Percentiles rank a stretch among this genome's conserved stretches.
phyloP scores from a whole-genome alignment of 139 green algal species.

The Micractinium conductrix region DNA sequence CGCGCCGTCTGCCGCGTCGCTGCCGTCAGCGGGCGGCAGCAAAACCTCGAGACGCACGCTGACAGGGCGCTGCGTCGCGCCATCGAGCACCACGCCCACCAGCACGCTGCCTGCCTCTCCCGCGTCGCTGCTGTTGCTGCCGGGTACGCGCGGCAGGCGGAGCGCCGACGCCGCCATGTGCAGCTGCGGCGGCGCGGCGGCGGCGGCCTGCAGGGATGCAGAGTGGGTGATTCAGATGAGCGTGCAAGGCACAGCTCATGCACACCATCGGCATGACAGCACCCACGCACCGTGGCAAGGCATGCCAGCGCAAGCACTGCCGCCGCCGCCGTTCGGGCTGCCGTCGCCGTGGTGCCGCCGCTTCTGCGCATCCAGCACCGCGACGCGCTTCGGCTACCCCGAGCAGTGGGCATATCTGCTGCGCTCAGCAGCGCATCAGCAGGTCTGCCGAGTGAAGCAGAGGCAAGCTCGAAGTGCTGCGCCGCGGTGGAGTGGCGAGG shows the following conservation, averaged over 20 bases:
- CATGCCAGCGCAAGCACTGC: too few species aligned
- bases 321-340: too few species aligned
- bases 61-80: not conserved
- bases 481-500: too few species aligned
- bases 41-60: not conserved
- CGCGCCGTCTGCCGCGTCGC: not conserved
- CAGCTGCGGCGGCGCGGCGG: not conserved
- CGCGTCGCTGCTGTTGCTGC: not conserved
- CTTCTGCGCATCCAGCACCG: too few species aligned
- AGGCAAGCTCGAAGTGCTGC: too few species aligned
- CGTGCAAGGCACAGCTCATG: not conserved
- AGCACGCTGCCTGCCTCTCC: not conserved
- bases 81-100: not conserved
- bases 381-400: too few species aligned
- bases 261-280: too few species aligned
- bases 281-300: too few species aligned
- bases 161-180: constrained; percentile 13
- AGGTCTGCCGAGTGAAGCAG: too few species aligned
- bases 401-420: too few species aligned
- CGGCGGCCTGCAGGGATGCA: not conserved
- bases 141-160: not conserved
- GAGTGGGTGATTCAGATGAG: not conserved
- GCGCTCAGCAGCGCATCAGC: too few species aligned
- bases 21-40: not conserved
- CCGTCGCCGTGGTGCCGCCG: too few species aligned